phyloP scores from a whole-genome alignment of 768 basidiomycete species.

The Rubroboletus pulcherrimus region DNA sequence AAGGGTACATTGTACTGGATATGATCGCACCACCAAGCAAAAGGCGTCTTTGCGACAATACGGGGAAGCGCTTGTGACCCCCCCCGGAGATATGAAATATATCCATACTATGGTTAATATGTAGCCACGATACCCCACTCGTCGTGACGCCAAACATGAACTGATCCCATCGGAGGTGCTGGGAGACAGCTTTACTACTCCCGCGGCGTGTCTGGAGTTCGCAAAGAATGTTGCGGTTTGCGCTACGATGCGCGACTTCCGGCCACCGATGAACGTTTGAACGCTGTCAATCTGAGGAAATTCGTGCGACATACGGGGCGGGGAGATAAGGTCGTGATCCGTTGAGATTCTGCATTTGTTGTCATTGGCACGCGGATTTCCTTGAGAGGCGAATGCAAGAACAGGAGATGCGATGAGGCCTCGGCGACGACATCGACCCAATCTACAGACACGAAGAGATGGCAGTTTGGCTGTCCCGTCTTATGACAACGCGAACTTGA shows the following conservation, averaged over 20 bases:
- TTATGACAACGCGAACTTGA: constrained; percentile 7
- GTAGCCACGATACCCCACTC: not conserved
- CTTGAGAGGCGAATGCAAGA: not conserved
- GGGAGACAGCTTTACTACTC: constrained; percentile 17
- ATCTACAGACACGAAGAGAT: constrained; percentile 13
- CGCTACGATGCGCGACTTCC: constrained; percentile 15
- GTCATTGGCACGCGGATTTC: constrained; percentile 4
- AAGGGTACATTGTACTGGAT: not conserved
- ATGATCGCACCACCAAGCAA: not conserved
- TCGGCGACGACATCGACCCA: constrained; percentile 14
- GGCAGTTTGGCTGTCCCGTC: not conserved
- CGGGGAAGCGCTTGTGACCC: not conserved
- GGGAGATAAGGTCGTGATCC: constrained; percentile 34
- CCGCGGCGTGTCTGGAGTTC: constrained; percentile 25
- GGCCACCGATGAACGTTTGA: constrained; percentile 11
- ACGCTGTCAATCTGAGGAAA: constrained; percentile 11
- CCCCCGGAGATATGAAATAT: constrained; percentile 3
- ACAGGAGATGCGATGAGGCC: constrained; percentile 1
- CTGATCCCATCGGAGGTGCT: constrained; percentile 9
- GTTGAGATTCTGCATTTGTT: constrained; percentile 19
- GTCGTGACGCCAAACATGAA: not conserved
- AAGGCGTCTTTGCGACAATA: constrained; percentile 5
- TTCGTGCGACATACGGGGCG: constrained; percentile 4
- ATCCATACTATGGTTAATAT: not conserved
- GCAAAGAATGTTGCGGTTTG: constrained; percentile 16